These are phyloP conservation scores for Aspergillus sclerotiicarbonarius DNA, from an alignment of 495 filamentous ascomycete species.

Conservation along the genomic window DNA sequence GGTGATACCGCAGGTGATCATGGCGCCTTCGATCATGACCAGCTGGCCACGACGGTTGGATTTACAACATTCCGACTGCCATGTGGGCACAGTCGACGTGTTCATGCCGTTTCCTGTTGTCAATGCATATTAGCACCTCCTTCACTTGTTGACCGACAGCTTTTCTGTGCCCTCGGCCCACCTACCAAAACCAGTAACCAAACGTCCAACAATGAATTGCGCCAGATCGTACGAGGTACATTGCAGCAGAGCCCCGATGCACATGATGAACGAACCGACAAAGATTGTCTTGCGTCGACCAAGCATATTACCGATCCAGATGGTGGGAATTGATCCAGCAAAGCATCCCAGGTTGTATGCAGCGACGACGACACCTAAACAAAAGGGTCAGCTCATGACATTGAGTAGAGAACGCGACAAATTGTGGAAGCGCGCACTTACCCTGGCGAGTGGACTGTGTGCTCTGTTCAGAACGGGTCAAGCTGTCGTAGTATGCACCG, in stretches of 20 bases:
- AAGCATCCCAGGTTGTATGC: conserved; percentile 67
- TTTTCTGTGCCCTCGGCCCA: not conserved
- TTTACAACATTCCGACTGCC: conserved; percentile 77
- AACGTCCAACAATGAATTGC: conserved; percentile 64
- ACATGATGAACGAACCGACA: conserved; percentile 65
- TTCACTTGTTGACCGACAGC: not conserved
- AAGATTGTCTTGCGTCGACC: conserved; percentile 71
- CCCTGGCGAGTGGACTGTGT: conserved; percentile 57
- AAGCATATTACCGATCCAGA: conserved; percentile 62
- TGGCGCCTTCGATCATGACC: conserved; percentile 74
- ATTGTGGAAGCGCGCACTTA: conserved; percentile 18
- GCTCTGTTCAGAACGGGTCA: conserved; percentile 28
- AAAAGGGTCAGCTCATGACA: not conserved
- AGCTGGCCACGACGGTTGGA: conserved; percentile 71
- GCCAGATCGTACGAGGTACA: conserved; percentile 58
- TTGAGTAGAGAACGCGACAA: not conserved
- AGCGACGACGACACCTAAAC: conserved; percentile 56
- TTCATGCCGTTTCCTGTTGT: conserved; percentile 55
- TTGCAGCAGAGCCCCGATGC: conserved; percentile 63
- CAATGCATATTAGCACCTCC: conserved; percentile 2
- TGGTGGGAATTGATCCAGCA: conserved; percentile 57
- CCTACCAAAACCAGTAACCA: conserved; percentile 58
- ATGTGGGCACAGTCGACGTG: conserved; percentile 68
- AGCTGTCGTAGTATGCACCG: conserved; percentile 21
- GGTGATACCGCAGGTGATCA: conserved; percentile 71